Conservation (phyloP, 768 basidiomycete species). For the button mushroom (Agaricus bisporus) region DNA sequence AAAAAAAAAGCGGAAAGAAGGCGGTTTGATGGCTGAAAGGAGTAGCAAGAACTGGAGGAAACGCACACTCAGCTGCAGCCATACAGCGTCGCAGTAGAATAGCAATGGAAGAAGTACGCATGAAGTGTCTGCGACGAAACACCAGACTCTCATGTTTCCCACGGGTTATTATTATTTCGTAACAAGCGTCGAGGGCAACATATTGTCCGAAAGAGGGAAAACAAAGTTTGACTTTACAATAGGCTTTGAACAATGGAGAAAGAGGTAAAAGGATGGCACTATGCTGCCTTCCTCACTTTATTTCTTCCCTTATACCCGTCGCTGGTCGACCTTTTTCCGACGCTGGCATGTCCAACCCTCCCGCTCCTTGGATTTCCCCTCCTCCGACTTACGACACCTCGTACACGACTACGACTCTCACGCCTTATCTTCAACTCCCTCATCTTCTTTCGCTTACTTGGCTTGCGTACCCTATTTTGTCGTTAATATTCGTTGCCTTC, state of each 20-base stretch:
- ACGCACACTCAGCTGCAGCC: too few species aligned
- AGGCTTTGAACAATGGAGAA: constrained; percentile 1
- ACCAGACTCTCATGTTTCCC: too few species aligned
- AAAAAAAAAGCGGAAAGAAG: too few species aligned
- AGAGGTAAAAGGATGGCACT: constrained; percentile 4
- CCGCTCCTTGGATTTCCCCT: constrained; percentile 30
- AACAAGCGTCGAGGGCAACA: too few species aligned
- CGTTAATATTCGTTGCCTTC: constrained; percentile 83
- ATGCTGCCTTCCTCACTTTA: constrained; percentile 12
- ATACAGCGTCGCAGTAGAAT: too few species aligned
- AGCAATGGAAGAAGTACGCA: too few species aligned
- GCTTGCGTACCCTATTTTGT: constrained; percentile 89
- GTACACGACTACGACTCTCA: constrained; percentile 37
- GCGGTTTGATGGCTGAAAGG: too few species aligned
- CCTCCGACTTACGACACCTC: constrained; percentile 55
- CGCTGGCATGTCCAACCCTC: constrained; percentile 21
- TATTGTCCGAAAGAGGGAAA: constrained; percentile 8
- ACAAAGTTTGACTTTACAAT: constrained; percentile 3
- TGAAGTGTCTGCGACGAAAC: too few species aligned
- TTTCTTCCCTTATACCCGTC: constrained; percentile 28
- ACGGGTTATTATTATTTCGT: not conserved
- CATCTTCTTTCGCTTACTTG: constrained; percentile 83
- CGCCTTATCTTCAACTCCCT: constrained; percentile 77
- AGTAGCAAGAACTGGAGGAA: too few species aligned
- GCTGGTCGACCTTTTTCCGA: constrained; percentile 37